Base-by-base conservation (phyloP, 2,329 filamentous ascomycete species). In the Cladophialophora yegresii region DNA sequence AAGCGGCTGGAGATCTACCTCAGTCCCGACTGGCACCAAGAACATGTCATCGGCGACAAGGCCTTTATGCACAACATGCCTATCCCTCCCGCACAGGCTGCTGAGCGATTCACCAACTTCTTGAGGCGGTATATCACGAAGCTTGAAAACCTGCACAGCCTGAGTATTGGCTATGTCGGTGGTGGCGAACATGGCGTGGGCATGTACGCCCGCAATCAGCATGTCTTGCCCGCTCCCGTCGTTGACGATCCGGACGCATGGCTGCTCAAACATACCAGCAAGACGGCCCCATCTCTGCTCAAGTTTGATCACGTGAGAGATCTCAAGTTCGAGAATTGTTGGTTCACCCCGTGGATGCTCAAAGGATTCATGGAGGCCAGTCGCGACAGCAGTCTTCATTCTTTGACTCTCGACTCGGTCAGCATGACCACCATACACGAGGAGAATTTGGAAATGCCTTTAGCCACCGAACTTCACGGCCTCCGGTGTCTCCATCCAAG, bases 151-250 rank as follows among this genome's bases (percentile, higher is more conserved):
- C 84, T 91, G 69, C 83, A 81, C 62, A 82, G 77, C 32, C 77
- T 91, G 50, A 85, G 84, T 23, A 82, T 90, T 62, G 88, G 89
- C 64, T 91, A 87, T 84, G 78, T 84, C 5, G 85, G 84, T 58
- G 88, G 88, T 51, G 89, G 88, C 30, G 89, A 91, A 75, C 83
- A 87, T 68, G 86, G 85, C 2, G 77, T 83, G 20, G 87, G 88
- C 26, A 75, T 84, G 2, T 83, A 82, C 68, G 85, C 86, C 36
- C 82, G 88, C 28, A 89, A 89, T 70, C 80, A 81, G 61, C 80
- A 86, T 69, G 74, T 91, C 33, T 76, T 91, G 20, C 86, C 87
- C 0, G 86, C 85, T 8, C 88, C 78, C 4, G 73, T 73, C 40
- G 72, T 71, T 59, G 32, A 62, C 9, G 59, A 70, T 20, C 66